These are phyloP conservation scores for Solanum bulbocastanum DNA, from an alignment of 257 asterid genomes.

Conservation along the genomic window DNA sequence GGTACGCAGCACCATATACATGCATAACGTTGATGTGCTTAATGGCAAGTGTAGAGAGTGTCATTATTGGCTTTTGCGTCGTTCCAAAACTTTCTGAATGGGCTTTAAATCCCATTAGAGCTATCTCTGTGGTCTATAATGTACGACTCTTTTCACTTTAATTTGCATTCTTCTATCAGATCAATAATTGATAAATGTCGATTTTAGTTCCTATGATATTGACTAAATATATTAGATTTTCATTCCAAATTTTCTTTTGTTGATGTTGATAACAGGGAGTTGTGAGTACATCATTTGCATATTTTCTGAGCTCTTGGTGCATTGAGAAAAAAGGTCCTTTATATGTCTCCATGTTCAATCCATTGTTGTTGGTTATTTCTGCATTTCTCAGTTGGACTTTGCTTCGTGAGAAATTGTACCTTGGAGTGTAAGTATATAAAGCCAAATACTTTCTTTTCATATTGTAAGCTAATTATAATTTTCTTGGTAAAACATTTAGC, in stretches of 20 bases:
- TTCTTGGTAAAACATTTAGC: background rate
- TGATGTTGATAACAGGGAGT: background rate
- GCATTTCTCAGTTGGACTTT: conserved; percentile 77
- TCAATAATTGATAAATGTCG: background rate
- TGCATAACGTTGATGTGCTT: conserved; percentile 63
- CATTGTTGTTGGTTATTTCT: conserved; percentile 59
- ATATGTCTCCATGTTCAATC: conserved; percentile 42
- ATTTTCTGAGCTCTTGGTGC: background rate
- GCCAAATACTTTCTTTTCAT: background rate
- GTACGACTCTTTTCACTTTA: conserved; percentile 7
- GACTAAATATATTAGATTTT: background rate
- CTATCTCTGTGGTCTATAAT: conserved; percentile 46
- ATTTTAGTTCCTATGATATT: background rate
- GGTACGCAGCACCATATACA: conserved; percentile 60
- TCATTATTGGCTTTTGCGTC: conserved; percentile 34
- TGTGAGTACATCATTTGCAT: background rate
- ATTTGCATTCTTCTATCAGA: background rate
- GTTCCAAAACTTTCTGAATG: conserved; percentile 51
- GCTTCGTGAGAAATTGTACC: conserved; percentile 47
- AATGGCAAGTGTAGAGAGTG: conserved; percentile 71
- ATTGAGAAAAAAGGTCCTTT: background rate
- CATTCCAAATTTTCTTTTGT: background rate
- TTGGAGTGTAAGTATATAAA: conserved; percentile 44
- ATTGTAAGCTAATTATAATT: background rate
- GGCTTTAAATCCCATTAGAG: conserved; percentile 53